phyloP scores from a whole-genome alignment of 2,329 filamentous ascomycete genomes.

The Hypoxylon sp. region DNA sequence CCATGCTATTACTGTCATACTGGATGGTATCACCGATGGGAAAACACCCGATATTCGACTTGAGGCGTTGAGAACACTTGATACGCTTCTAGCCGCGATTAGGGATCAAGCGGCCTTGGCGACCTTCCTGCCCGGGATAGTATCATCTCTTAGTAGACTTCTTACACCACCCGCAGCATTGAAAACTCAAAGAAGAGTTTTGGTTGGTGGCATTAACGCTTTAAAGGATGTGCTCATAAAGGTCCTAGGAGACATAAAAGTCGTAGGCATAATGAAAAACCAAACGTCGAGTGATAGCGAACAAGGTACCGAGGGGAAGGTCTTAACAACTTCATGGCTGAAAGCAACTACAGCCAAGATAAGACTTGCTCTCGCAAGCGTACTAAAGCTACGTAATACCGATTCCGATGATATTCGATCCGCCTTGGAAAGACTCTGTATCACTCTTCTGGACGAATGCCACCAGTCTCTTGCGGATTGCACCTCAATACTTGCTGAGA shows the following conservation, averaged over 20 bases:
- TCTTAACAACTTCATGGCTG: slow-evolving; percentile 75
- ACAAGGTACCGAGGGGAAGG: slow-evolving; percentile 55
- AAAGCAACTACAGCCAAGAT: slow-evolving; percentile 85
- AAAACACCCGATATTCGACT: slow-evolving; percentile 77
- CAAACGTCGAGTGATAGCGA: slow-evolving; percentile 48
- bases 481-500: slow-evolving; percentile 81
- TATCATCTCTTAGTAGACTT: slow-evolving; percentile 84
- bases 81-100: slow-evolving; percentile 73
- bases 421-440: slow-evolving; percentile 78
- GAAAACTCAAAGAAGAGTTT: slow-evolving; percentile 70
- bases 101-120: slow-evolving; percentile 82
- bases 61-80: slow-evolving; percentile 76
- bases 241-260: slow-evolving; percentile 71
- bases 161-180: slow-evolving; percentile 76
- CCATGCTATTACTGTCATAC: slow-evolving; percentile 83
- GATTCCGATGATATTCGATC: slow-evolving; percentile 77
- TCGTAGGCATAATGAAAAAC: slow-evolving; percentile 62
- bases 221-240: slow-evolving; percentile 69
- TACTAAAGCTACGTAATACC: slow-evolving; percentile 82
- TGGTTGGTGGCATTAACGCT: slow-evolving; percentile 73
- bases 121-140: slow-evolving; percentile 88
- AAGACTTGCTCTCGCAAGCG: slow-evolving; percentile 82
- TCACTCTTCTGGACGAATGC: slow-evolving; percentile 84
- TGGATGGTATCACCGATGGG: slow-evolving; percentile 79
- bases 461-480: slow-evolving; percentile 79